phyloP scores from a whole-genome alignment of 164 flowering plant species.

The Liriodendron chinense region DNA sequence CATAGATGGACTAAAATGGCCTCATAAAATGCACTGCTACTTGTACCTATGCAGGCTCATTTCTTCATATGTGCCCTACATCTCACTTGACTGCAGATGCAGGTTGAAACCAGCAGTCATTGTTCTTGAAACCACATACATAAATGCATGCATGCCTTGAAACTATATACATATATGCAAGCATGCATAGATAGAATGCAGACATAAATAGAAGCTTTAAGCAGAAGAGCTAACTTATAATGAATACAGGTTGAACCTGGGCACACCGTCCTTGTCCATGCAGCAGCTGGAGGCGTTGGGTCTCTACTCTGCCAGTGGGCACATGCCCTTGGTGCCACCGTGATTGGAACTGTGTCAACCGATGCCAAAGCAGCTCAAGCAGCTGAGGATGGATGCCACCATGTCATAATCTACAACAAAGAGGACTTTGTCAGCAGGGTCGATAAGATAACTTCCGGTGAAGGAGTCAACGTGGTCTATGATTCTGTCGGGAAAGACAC shows the following conservation, averaged over 20 bases:
- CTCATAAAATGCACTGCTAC: no score
- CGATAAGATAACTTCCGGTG: conserved; percentile 37
- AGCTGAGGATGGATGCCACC: conserved; percentile 77
- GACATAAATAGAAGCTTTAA: neutral
- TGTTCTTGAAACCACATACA: no score
- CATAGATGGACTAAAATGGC: no score
- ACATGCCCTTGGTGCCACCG: conserved; percentile 85
- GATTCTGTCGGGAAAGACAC: conserved; percentile 36
- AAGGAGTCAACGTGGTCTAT: conserved; percentile 34
- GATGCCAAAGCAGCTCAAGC: conserved; percentile 85
- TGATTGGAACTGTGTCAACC: conserved; percentile 87
- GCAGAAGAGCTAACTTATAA: conserved; percentile 1
- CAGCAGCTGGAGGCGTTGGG: conserved; percentile 96
- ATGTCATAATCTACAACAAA: conserved; percentile 60
- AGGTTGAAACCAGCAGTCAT: no score
- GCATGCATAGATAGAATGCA: neutral
- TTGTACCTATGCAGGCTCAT: no score
- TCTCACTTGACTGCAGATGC: no score
- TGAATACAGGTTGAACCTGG: conserved; percentile 68
- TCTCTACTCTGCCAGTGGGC: conserved; percentile 93
- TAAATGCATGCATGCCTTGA: no score
- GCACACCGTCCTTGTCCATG: conserved; percentile 80
- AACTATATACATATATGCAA: no score
- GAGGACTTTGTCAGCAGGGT: conserved; percentile 75
- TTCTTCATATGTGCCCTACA: no score